A percentile compares a stretch with the other conserved stretches of the same genome.
Conservation (phyloP, 768 basidiomycete genomes). For the Kwoniella europaea region DNA sequence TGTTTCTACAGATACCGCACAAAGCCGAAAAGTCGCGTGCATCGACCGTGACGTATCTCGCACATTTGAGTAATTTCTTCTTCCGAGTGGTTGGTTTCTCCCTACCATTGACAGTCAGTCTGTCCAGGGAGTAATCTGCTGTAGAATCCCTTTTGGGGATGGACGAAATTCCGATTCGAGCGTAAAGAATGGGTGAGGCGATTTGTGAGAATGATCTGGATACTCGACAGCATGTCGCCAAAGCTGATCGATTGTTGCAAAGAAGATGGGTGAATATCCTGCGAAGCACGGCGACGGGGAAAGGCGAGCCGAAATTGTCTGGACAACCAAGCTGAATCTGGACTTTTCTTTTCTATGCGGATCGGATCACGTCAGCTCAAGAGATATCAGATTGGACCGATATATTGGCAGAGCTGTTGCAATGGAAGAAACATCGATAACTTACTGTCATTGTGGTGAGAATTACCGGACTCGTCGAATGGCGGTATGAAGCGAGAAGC, state of each 20-base stretch:
- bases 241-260: neutral
- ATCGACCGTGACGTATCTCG: neutral
- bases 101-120: neutral
- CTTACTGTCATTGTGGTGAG: too few species aligned
- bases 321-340: too few species aligned
- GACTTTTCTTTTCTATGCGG: too few species aligned
- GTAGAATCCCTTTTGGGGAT: neutral
- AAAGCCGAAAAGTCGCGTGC: constrained; percentile 1
- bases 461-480: too few species aligned
- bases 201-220: neutral
- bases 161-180: neutral
- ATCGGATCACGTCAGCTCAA: too few species aligned
- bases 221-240: neutral
- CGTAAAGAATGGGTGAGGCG: constrained; percentile 2
- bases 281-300: neutral
- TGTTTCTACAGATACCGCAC: neutral
- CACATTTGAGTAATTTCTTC: neutral
- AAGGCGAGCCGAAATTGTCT: neutral
- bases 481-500: too few species aligned
- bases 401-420: too few species aligned
- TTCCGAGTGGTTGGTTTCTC: neutral
- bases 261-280: constrained; percentile 1
- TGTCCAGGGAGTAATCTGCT: neutral
- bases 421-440: too few species aligned
- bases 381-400: too few species aligned